These are phyloP conservation scores for Taxawa tesnikishii DNA, from an alignment of 2,329 filamentous ascomycete genomes.

Conservation along the genomic window DNA sequence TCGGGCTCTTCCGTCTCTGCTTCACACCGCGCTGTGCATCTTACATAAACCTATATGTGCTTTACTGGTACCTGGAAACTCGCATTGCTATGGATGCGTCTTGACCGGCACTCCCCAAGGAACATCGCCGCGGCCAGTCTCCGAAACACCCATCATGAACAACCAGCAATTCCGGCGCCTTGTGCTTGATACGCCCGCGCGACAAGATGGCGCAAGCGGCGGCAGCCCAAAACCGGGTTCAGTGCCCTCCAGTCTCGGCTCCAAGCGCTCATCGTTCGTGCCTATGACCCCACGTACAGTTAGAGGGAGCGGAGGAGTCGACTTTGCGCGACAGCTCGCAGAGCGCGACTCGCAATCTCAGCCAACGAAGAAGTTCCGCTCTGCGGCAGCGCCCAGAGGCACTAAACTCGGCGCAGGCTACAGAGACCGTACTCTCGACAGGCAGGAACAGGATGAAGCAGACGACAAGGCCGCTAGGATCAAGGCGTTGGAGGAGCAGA, in stretches of 20 bases:
- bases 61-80: too few species aligned
- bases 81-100: too few species aligned
- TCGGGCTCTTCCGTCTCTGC: too few species aligned
- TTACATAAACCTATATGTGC: too few species aligned
- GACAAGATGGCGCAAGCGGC: conserved; percentile 18
- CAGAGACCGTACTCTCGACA: conserved; percentile 61
- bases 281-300: conserved; percentile 85
- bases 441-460: conserved; percentile 39
- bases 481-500: conserved; percentile 65
- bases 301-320: conserved; percentile 38
- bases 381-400: conserved; percentile 67
- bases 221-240: conserved; percentile 21
- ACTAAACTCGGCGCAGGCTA: conserved; percentile 71
- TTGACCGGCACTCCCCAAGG: too few species aligned
- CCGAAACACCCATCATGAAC: conserved; percentile 74
- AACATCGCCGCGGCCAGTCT: too few species aligned
- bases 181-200: conserved; percentile 43
- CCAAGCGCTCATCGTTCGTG: conserved; percentile 36
- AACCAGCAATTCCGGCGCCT: conserved; percentile 89
- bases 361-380: conserved; percentile 61
- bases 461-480: conserved; percentile 53
- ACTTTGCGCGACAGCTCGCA: conserved; percentile 76
- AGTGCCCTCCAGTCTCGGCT: conserved; percentile 14
- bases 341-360: conserved; percentile 48
- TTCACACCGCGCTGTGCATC: too few species aligned